Evolutionary conservation across 768 basidiomycete genomes (phyloP).

Genomic region (Lactifluus piperatus): DNA sequence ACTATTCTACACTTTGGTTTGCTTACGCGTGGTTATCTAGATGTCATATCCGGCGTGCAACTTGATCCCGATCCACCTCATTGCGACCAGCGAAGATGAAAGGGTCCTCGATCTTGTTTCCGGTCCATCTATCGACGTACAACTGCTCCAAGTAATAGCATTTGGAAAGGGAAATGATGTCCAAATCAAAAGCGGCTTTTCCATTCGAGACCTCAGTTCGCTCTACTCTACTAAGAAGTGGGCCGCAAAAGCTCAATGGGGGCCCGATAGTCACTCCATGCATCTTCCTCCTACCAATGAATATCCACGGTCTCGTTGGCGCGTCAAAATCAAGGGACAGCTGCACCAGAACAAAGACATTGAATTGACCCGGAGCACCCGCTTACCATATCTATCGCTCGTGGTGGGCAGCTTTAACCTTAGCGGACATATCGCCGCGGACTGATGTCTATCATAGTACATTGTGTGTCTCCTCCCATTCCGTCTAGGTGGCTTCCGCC

Average conservation of each 20-base stretch:
- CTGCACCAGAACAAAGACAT: background rate
- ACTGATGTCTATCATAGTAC: background rate
- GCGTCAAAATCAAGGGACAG: background rate
- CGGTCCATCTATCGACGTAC: constrained; percentile 5
- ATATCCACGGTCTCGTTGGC: constrained; percentile 1
- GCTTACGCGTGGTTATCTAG: background rate
- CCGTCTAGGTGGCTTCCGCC: background rate
- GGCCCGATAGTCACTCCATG: background rate
- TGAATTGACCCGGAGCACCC: constrained; percentile 1
- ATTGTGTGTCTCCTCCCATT: constrained; percentile 3
- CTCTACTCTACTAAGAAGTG: background rate
- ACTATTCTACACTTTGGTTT: background rate
- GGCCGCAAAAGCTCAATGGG: constrained; percentile 9
- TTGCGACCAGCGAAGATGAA: background rate
- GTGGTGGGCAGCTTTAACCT: constrained; percentile 5
- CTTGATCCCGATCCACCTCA: constrained; percentile 8
- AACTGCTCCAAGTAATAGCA: constrained; percentile 3
- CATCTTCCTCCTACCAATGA: background rate
- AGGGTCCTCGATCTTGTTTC: background rate
- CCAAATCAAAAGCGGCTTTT: background rate
- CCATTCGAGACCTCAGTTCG: background rate
- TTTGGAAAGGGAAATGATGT: constrained; percentile 14
- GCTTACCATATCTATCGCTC: background rate
- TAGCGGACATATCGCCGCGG: too few relatives aligned
- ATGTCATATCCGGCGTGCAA: background rate